Evolutionary conservation across 2,329 filamentous ascomycete genomes (phyloP), one percentile per base, ranked within the genome.

Genomic region (Fusarium torreyae): DNA sequence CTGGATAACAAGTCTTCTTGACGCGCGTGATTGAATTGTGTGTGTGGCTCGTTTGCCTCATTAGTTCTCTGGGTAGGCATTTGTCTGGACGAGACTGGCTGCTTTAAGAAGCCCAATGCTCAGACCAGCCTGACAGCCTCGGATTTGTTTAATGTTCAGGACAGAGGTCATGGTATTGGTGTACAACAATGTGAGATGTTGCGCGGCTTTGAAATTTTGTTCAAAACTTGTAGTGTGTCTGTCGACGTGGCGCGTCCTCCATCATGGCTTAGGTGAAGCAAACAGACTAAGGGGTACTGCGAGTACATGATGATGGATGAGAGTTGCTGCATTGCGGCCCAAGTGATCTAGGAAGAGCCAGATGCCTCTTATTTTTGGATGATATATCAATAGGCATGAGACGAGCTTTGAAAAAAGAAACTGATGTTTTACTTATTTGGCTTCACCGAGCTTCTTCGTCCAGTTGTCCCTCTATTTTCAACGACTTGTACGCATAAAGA

Each of bases 321-420:
- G 34, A 22, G 36, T 34, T 51, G 26, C 40, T 65, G 57, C 66
- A 56, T 72, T 72, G 62, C 62, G 70, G 62, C 66, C 69, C 69
- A 68, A 68, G 24, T 34, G 10, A 38, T 14, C 24, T 22, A 48
- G 53, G 18, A 42, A 52, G 49, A 22, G 10, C 24, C 36, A 40
- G 49, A 31, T 52, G 28, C 18, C 15, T n/a, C 57, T 34, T 13
- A n/a, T n/a, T 7, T 64, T 38, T 28, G 17, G 15, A 36, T 46
- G 22, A 53, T 63, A 60, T 68, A 59, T 70, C 33, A 53, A 36
- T 54, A 54, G 51, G 24, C 31, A 43, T 39, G 38, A 39, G 43
- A 63, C 45, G 26, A 38, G 22, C 20, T 59, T 50, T 48, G 17
- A 28, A 36, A 22, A 17, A 20, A 34, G 24, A 44, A 26, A 38